Conservation (phyloP, 495 filamentous ascomycete species). For the Penicillium arizonense region DNA sequence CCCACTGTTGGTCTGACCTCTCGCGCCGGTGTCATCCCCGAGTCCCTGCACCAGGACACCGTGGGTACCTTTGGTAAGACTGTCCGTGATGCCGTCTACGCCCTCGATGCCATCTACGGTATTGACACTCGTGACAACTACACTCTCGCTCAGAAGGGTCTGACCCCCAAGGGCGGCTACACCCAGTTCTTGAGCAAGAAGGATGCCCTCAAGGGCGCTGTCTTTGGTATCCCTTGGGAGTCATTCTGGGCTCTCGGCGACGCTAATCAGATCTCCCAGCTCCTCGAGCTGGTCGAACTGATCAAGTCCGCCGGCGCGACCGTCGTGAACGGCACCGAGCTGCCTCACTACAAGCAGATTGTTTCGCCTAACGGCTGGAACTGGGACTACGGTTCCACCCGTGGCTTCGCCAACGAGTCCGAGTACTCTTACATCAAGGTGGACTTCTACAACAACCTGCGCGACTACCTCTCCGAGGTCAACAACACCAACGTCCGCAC, state of each 20-base stretch:
- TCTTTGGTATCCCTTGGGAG: conserved; percentile 69
- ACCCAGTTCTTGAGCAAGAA: conserved; percentile 52
- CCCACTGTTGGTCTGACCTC: conserved; percentile 67
- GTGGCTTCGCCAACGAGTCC: conserved; percentile 64
- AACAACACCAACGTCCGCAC: conserved; percentile 60
- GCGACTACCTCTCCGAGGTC: conserved; percentile 62
- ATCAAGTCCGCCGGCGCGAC: conserved; percentile 62
- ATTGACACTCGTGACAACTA: conserved; percentile 58
- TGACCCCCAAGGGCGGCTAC: conserved; percentile 55
- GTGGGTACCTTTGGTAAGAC: conserved; percentile 65
- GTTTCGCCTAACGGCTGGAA: conserved; percentile 65
- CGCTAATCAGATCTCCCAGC: conserved; percentile 47
- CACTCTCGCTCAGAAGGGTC: conserved; percentile 53
- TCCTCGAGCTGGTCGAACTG: conserved; percentile 52
- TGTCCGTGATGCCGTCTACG: conserved; percentile 64
- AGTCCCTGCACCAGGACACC: conserved; percentile 63
- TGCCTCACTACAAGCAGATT: conserved; percentile 58
- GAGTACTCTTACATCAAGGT: conserved; percentile 72
- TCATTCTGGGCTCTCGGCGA: conserved; percentile 63
- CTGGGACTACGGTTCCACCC: conserved; percentile 66
- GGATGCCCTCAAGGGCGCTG: conserved; percentile 55
- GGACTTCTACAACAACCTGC: conserved; percentile 76
- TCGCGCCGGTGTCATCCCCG: conserved; percentile 62
- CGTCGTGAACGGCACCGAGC: conserved; percentile 68
- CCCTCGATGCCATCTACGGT: conserved; percentile 65